Conservation (phyloP, 2,329 filamentous ascomycete genomes). For the Curvularia eragrostidis region DNA sequence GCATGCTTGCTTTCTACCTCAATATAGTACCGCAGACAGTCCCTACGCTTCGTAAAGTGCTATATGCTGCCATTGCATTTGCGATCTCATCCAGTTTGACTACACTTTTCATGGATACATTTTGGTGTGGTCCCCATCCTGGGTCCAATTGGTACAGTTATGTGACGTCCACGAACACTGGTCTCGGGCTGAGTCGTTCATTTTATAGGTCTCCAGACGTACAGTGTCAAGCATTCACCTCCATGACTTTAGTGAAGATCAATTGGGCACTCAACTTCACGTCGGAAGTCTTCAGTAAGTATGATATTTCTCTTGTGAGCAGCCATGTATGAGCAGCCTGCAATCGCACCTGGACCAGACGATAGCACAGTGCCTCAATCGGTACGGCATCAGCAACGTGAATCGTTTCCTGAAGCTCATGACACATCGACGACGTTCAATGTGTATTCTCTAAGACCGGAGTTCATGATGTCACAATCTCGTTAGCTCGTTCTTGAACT, state of each 20-base stretch:
- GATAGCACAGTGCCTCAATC: neutral
- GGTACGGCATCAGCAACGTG: neutral
- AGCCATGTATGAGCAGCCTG: neutral
- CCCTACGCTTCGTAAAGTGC: neutral
- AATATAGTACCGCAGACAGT: neutral
- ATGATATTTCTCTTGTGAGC: neutral
- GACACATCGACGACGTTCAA: neutral
- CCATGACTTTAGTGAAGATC: neutral
- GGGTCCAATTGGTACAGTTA: neutral
- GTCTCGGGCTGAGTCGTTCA: neutral
- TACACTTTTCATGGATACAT: neutral
- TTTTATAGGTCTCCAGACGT: neutral
- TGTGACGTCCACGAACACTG: neutral
- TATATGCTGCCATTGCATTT: neutral
- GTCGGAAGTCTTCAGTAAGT: neutral
- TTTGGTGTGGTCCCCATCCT: neutral
- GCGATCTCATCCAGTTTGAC: neutral
- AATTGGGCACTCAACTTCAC: neutral
- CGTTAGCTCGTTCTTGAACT: neutral
- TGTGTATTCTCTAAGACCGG: neutral
- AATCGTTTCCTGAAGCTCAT: neutral
- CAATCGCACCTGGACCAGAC: neutral
- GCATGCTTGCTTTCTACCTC: neutral
- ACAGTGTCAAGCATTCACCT: neutral
- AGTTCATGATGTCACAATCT: neutral